Percentiles rank a stretch among this genome's conserved stretches.
Conservation (phyloP, 225 moss, liverwort and hornwort genomes). For the Polytrichum commune region DNA sequence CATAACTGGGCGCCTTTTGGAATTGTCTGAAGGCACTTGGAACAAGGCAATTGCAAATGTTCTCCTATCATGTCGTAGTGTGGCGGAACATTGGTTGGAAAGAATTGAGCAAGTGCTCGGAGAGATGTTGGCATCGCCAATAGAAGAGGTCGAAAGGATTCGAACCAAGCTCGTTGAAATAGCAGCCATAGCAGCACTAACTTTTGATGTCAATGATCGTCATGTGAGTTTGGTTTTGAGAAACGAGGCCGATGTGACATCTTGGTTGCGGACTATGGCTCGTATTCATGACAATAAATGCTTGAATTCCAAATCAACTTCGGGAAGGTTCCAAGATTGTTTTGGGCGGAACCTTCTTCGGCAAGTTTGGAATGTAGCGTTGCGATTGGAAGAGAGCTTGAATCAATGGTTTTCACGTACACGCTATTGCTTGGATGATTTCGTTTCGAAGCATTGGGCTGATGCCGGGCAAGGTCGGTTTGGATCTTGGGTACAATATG, state of each 20-base stretch:
- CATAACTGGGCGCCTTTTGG: slow-evolving; percentile 16
- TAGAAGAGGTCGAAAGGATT: slow-evolving; percentile 14
- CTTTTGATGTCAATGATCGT: slow-evolving; percentile 22
- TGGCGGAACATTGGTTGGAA: slow-evolving; percentile 21
- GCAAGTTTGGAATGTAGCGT: slow-evolving; percentile 16
- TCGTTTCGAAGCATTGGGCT: slow-evolving; percentile 15
- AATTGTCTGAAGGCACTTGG: slow-evolving; percentile 18
- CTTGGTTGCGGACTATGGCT: slow-evolving; percentile 25
- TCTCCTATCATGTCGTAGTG: slow-evolving; percentile 15
- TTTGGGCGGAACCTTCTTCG: slow-evolving; percentile 17
- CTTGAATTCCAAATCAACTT: background rate
- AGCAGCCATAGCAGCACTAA: slow-evolving; percentile 37
- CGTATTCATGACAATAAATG: slow-evolving; percentile 19
- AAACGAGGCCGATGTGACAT: slow-evolving; percentile 8
- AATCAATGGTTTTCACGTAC: background rate
- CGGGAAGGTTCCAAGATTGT: background rate
- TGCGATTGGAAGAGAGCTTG: slow-evolving; percentile 12
- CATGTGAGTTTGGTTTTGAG: slow-evolving; percentile 5
- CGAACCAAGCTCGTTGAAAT: slow-evolving; percentile 34
- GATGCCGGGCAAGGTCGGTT: slow-evolving; percentile 17
- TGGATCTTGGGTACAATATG: slow-evolving; percentile 5
- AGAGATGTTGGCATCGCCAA: slow-evolving; percentile 29
- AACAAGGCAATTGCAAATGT: background rate
- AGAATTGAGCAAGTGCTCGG: slow-evolving; percentile 26
- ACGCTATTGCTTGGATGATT: slow-evolving; percentile 8